Conservation (phyloP, 2,329 filamentous ascomycete genomes). For the Colletotrichum echinochloae region DNA sequence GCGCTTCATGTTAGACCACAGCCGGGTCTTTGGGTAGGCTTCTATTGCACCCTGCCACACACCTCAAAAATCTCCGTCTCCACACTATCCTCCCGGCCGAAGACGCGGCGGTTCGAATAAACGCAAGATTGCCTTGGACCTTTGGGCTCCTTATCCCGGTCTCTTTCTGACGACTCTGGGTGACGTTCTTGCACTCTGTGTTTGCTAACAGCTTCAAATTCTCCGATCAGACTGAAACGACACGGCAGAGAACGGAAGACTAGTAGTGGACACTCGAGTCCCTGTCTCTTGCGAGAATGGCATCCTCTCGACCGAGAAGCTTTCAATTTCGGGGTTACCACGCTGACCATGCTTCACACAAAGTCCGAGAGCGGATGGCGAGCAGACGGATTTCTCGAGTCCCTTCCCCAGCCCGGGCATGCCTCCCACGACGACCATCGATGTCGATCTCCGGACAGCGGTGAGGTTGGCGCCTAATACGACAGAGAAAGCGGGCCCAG, state of each 20-base stretch:
- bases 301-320: neutral
- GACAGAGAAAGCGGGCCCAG: conserved; percentile 47
- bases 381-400: neutral
- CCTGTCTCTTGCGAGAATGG: neutral
- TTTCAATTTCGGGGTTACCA: too few species aligned
- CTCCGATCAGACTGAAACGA: neutral
- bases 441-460: conserved; percentile 62
- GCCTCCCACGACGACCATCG: conserved; percentile 57
- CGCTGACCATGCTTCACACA: neutral
- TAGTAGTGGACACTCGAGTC: neutral
- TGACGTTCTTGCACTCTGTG: too few species aligned
- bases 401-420: conserved; percentile 53
- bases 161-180: neutral
- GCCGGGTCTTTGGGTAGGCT: neutral
- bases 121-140: neutral
- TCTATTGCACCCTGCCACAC: neutral
- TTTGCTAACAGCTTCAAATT: too few species aligned
- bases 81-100: neutral
- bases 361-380: neutral
- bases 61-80: neutral
- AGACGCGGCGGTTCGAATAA: neutral
- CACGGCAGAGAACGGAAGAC: neutral
- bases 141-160: neutral
- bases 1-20: neutral
- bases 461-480: conserved; percentile 43